These are phyloP conservation scores for Skeletonema menzelii DNA, from an alignment of 108 stramenopile genomes.

Conservation along the genomic window DNA sequence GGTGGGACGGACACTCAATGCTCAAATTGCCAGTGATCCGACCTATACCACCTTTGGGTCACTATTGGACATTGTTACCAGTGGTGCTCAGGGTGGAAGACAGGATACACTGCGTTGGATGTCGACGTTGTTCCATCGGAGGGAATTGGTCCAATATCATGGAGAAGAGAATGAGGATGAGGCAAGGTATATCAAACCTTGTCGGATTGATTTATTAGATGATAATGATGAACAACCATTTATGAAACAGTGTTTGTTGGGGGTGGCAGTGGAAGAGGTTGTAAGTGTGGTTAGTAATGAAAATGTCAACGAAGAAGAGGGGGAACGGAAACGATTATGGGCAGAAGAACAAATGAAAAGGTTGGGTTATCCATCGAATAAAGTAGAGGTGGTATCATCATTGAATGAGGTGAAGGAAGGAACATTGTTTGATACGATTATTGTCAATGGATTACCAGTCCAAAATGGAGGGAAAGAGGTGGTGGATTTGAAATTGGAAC, in stretches of 20 bases:
- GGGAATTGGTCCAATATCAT: background rate
- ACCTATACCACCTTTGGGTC: background rate
- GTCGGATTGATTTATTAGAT: conserved; percentile 1
- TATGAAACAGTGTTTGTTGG: background rate
- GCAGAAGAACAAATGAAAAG: background rate
- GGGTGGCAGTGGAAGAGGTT: background rate
- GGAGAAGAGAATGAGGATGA: background rate
- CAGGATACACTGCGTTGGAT: background rate
- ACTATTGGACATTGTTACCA: background rate
- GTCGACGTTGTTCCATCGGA: background rate
- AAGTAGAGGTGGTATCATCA: no score
- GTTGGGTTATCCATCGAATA: background rate
- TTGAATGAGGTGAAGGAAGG: background rate
- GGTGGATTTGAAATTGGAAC: background rate
- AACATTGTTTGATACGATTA: background rate
- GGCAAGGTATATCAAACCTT: background rate
- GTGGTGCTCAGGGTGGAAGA: background rate
- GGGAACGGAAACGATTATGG: background rate
- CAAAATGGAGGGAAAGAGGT: background rate
- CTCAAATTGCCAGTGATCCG: background rate
- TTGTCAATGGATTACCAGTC: background rate
- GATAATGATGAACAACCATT: background rate
- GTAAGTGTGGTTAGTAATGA: background rate
- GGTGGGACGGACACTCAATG: background rate
- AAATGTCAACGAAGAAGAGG: background rate